Evolutionary conservation across 1,284 basidiomycete species (phyloP).

Genomic region (Cystobasidium sp.): DNA sequence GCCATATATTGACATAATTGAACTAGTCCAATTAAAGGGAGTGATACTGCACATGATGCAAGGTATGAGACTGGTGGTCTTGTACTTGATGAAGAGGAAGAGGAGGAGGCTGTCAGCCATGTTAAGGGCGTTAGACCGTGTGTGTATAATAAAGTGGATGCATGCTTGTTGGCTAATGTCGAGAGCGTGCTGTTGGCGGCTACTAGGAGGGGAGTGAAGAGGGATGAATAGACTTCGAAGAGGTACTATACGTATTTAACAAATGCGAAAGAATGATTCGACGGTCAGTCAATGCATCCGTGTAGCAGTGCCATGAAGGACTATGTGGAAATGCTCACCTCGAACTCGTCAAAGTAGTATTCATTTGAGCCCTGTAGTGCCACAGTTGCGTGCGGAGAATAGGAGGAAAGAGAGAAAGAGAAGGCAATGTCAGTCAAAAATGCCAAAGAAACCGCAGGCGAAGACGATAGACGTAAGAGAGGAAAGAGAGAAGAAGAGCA

Average conservation of each 20-base stretch:
- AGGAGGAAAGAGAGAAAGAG: no score
- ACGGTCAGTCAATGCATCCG: not conserved
- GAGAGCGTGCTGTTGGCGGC: conserved; percentile 65
- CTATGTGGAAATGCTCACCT: conserved; percentile 44
- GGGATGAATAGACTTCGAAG: conserved; percentile 85
- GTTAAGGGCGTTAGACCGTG: conserved; percentile 79
- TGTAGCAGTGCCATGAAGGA: not conserved
- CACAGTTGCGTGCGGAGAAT: no score
- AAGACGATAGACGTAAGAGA: no score
- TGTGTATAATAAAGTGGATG: conserved; percentile 62
- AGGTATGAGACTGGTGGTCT: conserved; percentile 85
- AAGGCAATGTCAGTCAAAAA: conserved; percentile 39
- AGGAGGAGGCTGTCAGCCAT: conserved; percentile 67
- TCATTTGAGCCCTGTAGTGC: conserved; percentile 77
- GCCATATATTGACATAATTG: conserved; percentile 92
- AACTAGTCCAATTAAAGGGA: conserved; percentile 93
- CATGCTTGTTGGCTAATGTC: conserved; percentile 60
- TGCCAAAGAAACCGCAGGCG: no score
- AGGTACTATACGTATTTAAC: conserved; percentile 65
- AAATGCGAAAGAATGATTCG: conserved; percentile 3
- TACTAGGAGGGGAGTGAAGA: conserved; percentile 73
- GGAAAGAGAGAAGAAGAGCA: no score
- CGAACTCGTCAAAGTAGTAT: conserved; percentile 93
- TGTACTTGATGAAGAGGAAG: conserved; percentile 52
- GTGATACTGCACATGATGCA: conserved; percentile 90